These are phyloP conservation scores for Apiospora sp. DNA, from an alignment of 2,329 filamentous ascomycete species.

Conservation along the genomic window DNA sequence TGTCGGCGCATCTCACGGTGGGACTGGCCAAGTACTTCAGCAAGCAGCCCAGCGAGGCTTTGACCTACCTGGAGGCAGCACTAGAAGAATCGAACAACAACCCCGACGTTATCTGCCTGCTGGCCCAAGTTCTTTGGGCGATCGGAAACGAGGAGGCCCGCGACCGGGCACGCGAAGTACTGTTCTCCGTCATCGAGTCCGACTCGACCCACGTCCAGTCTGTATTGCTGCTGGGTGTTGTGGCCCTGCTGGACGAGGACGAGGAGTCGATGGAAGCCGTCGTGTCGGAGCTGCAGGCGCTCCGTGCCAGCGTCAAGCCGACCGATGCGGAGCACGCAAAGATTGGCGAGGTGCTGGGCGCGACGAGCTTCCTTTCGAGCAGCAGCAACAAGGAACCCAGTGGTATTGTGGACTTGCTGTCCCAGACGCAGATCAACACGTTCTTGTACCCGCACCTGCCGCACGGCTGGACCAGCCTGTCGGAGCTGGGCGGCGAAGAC, in stretches of 20 bases:
- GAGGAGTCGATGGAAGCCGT: slow-evolving; percentile 83
- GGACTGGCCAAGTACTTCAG: slow-evolving; percentile 83
- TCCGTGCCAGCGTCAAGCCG: slow-evolving; percentile 74
- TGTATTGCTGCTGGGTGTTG: slow-evolving; percentile 81
- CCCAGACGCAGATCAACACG: slow-evolving; percentile 77
- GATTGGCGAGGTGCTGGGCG: slow-evolving; percentile 78
- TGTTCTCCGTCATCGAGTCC: slow-evolving; percentile 82
- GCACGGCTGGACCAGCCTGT: slow-evolving; percentile 81
- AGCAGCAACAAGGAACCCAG: slow-evolving; percentile 47
- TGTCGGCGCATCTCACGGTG: slow-evolving; percentile 86
- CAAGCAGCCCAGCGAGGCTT: slow-evolving; percentile 70
- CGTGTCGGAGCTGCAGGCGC: slow-evolving; percentile 74
- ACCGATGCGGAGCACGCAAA: slow-evolving; percentile 69
- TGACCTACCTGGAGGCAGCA: slow-evolving; percentile 81
- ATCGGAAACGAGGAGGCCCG: slow-evolving; percentile 79
- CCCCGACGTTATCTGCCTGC: slow-evolving; percentile 84
- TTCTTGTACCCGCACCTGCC: slow-evolving; percentile 83
- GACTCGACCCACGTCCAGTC: slow-evolving; percentile 80
- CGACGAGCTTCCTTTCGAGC: slow-evolving; percentile 69
- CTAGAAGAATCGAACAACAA: slow-evolving; percentile 78
- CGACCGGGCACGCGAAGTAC: slow-evolving; percentile 76
- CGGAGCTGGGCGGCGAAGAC: slow-evolving; percentile 63
- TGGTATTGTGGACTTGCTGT: slow-evolving; percentile 54
- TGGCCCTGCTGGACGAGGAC: slow-evolving; percentile 83
- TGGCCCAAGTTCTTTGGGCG: slow-evolving; percentile 94